Percentiles rank a stretch among this genome's conserved stretches.
Conservation (phyloP, 2,329 filamentous ascomycete genomes). For the Fusarium ambrosium region DNA sequence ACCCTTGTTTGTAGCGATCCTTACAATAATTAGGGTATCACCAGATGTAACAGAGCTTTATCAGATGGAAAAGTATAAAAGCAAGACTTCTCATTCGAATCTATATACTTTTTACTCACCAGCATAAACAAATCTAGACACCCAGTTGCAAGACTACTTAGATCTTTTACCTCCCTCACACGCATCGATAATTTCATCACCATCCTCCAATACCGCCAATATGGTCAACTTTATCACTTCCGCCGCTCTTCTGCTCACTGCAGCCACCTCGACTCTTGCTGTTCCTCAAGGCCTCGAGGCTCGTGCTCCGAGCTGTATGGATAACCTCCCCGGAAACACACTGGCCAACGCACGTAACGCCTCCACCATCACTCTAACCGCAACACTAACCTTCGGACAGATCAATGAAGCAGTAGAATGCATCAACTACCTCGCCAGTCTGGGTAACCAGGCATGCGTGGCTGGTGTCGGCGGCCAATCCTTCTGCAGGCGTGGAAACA, state of each 20-base stretch:
- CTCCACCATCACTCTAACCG: neutral
- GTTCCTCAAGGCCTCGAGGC: neutral
- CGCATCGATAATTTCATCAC: neutral
- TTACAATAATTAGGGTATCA: neutral
- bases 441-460: slow-evolving; percentile 10
- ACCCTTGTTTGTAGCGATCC: neutral
- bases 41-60: neutral
- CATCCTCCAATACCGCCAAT: neutral
- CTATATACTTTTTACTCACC: too few relatives aligned
- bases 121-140: neutral
- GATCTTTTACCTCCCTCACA: neutral
- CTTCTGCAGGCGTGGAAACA: slow-evolving; percentile 27
- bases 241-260: slow-evolving; percentile 1
- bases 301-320: slow-evolving; percentile 14
- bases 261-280: slow-evolving; percentile 4
- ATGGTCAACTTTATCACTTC: slow-evolving; percentile 26
- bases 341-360: slow-evolving; percentile 10
- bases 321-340: neutral
- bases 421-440: slow-evolving; percentile 29
- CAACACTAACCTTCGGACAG: neutral
- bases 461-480: slow-evolving; percentile 6
- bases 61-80: slow-evolving; percentile 9
- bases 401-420: slow-evolving; percentile 22
- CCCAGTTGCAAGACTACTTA: neutral
- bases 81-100: neutral